These are phyloP conservation scores for Nakaseomyces uthaithaninus DNA, from an alignment of 1,139 yeast species.

Conservation along the genomic window DNA sequence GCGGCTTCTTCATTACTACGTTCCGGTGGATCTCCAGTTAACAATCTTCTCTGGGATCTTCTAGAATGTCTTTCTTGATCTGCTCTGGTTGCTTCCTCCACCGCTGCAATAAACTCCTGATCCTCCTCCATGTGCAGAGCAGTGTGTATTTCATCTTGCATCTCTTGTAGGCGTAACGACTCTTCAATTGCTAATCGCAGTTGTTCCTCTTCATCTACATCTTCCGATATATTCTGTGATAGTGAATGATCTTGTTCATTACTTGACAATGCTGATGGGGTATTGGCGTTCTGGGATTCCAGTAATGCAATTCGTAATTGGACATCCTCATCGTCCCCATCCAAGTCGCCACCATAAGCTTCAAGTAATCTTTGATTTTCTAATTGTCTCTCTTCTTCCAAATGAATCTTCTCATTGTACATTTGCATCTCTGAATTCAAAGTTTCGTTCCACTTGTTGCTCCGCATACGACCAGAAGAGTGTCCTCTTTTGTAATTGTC, in stretches of 20 bases:
- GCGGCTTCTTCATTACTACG: background rate
- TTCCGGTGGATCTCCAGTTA: background rate
- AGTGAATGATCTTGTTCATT: constrained; percentile 10
- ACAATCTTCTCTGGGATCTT: constrained; percentile 9
- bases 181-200: constrained; percentile 23
- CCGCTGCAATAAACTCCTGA: constrained; percentile 31
- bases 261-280: constrained; percentile 13
- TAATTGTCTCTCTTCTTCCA: constrained; percentile 18
- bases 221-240: constrained; percentile 5
- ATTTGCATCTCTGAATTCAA: constrained; percentile 25
- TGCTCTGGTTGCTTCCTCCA: constrained; percentile 27
- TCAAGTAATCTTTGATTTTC: constrained; percentile 20
- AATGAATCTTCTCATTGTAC: constrained; percentile 29
- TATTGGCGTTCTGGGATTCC: constrained; percentile 26
- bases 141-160: constrained; percentile 25
- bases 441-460: constrained; percentile 28
- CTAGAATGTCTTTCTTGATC: constrained; percentile 7
- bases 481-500: constrained; percentile 1
- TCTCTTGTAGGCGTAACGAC: constrained; percentile 39
- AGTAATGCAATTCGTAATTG: constrained; percentile 38
- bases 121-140: constrained; percentile 28
- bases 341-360: constrained; percentile 31
- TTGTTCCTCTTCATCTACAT: constrained; percentile 18
- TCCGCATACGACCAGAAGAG: constrained; percentile 11
- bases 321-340: constrained; percentile 36